Evolutionary conservation across 345 rosid genomes (phyloP), one percentile per base, ranked within the genome.

Genomic region (Dipteronia sinensis): DNA sequence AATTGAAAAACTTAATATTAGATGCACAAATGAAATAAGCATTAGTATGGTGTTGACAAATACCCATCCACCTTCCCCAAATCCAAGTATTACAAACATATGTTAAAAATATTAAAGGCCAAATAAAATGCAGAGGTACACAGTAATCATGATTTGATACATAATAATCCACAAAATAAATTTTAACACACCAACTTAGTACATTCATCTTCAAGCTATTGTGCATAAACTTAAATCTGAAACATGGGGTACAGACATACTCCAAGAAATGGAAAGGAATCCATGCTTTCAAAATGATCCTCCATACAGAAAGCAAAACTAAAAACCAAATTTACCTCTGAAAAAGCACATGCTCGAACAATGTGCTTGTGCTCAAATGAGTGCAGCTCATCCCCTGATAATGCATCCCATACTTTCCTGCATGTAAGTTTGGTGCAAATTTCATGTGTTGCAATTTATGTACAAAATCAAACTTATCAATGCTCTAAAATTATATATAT

Each of bases 321-420:
- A 4, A 34, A 56, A 56, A 38, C 42, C 59, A 70, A 65, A 1
- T 67, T 38, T 67, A 85, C 88, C 85, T 85, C 86, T 15, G 88
- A 85, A 85, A 85, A 85, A 49, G 88, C 61, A 29, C 84, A 85
- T 27, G 88, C 88, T 46, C 88, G 76, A 76, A 85, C 88, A 67
- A 85, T 85, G 65, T 85, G 88, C 81, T 82, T 85, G 74, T 85
- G 88, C 46, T 82, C 88, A 61, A 85, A 85, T 15, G 88, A 85
- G 69, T 83, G 88, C 23, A 85, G 42, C 49, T 55, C 86, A 65
- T 82, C 84, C 44, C 88, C 88, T 2, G 84, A 80, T 78, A 85
- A 85, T 10, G 88, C 86, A 76, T 85, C 84, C 86, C 88, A 85
- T 69, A 85, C 73, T 80, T 83, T 85, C 74, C 88, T 85, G 84